Evolutionary conservation across 2,329 filamentous ascomycete species (phyloP).

Genomic region (Davidsoniella eucalypti): DNA sequence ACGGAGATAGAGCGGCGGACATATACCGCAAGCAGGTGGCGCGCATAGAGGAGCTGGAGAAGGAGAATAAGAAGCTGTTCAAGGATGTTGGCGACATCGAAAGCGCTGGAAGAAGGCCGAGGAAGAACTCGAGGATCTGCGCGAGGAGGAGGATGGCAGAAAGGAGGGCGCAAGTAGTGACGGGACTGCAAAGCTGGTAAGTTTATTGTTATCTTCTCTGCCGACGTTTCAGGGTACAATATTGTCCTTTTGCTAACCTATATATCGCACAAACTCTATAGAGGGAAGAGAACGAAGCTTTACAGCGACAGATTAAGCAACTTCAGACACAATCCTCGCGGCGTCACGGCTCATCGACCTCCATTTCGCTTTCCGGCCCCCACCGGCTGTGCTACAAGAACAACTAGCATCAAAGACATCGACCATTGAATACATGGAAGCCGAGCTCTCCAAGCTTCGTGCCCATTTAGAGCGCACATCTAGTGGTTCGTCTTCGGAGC

Average conservation of each 20-base stretch:
- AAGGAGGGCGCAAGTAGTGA: constrained; percentile 33
- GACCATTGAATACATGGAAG: constrained; percentile 63
- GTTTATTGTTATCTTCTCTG: constrained; percentile 16
- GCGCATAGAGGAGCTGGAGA: constrained; percentile 73
- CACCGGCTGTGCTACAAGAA: constrained; percentile 35
- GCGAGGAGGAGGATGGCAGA: constrained; percentile 50
- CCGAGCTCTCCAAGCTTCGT: constrained; percentile 59
- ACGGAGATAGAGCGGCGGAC: constrained; percentile 64
- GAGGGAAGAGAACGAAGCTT: constrained; percentile 8
- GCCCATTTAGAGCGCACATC: constrained; percentile 47
- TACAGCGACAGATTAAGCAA: constrained; percentile 29
- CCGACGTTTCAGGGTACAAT: neutral
- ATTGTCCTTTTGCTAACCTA: neutral
- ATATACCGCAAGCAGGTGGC: constrained; percentile 81
- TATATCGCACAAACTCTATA: neutral
- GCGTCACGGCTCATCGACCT: constrained; percentile 45
- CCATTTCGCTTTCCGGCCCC: constrained; percentile 32
- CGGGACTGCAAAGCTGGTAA: constrained; percentile 55
- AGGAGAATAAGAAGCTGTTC: constrained; percentile 62
- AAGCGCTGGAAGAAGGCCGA: constrained; percentile 65
- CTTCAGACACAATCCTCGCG: constrained; percentile 48
- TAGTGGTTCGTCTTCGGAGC: constrained; percentile 38
- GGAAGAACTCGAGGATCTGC: constrained; percentile 67
- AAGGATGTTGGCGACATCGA: constrained; percentile 57
- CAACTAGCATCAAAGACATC: constrained; percentile 49